These are phyloP conservation scores for Diospyros kaki DNA, from an alignment of 148 eudicot species.

Conservation along the genomic window DNA sequence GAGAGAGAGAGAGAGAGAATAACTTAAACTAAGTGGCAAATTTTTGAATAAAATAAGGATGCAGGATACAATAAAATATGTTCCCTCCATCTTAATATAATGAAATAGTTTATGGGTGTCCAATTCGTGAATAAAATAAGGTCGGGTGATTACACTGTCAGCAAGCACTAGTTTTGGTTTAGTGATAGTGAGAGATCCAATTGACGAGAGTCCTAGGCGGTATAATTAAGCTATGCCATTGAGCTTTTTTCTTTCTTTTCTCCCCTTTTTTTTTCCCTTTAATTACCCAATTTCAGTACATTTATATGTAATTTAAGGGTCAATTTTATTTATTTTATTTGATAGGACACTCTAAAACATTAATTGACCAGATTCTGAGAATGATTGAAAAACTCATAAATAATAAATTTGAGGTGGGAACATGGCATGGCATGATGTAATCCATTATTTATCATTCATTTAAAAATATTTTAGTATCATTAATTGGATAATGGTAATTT, in stretches of 20 bases:
- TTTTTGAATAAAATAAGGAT: neutral
- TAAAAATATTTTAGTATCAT: neutral
- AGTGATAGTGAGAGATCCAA: slow-evolving; percentile 7
- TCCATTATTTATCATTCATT: neutral
- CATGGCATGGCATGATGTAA: neutral
- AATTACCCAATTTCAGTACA: neutral
- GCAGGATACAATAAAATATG: neutral
- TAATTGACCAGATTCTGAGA: neutral
- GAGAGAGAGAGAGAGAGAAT: neutral
- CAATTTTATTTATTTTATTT: too few relatives aligned
- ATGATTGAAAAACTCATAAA: neutral
- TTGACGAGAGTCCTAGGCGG: neutral
- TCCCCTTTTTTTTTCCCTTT: neutral
- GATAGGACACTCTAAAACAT: neutral
- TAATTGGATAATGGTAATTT: neutral
- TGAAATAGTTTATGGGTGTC: neutral
- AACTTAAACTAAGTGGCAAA: neutral
- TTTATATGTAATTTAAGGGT: too few relatives aligned
- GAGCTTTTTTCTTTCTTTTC: neutral
- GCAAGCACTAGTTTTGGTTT: neutral
- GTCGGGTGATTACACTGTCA: neutral
- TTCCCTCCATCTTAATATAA: neutral
- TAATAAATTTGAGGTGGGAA: neutral
- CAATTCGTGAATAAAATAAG: neutral
- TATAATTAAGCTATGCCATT: neutral